Conservation (phyloP, 2,329 filamentous ascomycete species). For the Ilyonectria destructans region DNA sequence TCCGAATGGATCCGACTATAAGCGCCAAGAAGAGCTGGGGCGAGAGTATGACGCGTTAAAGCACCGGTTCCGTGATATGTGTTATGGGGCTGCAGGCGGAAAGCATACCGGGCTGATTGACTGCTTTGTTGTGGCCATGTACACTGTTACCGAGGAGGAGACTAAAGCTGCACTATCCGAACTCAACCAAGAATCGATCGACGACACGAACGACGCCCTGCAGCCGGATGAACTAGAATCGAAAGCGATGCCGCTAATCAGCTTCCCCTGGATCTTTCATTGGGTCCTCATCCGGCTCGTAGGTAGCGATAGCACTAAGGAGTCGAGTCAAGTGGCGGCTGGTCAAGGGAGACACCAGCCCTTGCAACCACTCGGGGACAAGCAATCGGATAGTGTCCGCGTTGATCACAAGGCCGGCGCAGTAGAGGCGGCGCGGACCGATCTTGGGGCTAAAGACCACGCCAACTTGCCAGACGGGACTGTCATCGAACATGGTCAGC, state of each 20-base stretch:
- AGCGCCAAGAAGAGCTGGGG: slow-evolving; percentile 87
- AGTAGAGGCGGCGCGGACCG: slow-evolving; percentile 10
- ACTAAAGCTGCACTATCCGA: slow-evolving; percentile 73
- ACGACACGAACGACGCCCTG: slow-evolving; percentile 52
- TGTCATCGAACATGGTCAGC: slow-evolving; percentile 40
- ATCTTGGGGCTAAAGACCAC: slow-evolving; percentile 28
- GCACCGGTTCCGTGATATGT: slow-evolving; percentile 77
- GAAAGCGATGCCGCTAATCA: slow-evolving; percentile 84
- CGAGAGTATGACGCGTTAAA: slow-evolving; percentile 77
- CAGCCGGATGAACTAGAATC: slow-evolving; percentile 48
- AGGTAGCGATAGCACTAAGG: slow-evolving; percentile 42
- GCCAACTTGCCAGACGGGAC: slow-evolving; percentile 40
- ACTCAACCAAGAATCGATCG: slow-evolving; percentile 47
- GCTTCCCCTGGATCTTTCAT: slow-evolving; percentile 93
- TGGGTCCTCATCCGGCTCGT: slow-evolving; percentile 64
- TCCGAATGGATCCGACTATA: slow-evolving; percentile 83
- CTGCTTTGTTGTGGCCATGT: slow-evolving; percentile 89
- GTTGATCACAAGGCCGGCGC: slow-evolving; percentile 3
- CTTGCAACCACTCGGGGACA: neutral
- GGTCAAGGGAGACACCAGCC: slow-evolving; percentile 21
- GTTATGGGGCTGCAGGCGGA: slow-evolving; percentile 76
- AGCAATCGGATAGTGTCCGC: neutral
- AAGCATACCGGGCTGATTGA: slow-evolving; percentile 72
- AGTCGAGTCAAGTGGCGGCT: slow-evolving; percentile 35
- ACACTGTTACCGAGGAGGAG: slow-evolving; percentile 84